Conservation (phyloP, 202 grass and related monocot species). For the Panicum virgatum region DNA sequence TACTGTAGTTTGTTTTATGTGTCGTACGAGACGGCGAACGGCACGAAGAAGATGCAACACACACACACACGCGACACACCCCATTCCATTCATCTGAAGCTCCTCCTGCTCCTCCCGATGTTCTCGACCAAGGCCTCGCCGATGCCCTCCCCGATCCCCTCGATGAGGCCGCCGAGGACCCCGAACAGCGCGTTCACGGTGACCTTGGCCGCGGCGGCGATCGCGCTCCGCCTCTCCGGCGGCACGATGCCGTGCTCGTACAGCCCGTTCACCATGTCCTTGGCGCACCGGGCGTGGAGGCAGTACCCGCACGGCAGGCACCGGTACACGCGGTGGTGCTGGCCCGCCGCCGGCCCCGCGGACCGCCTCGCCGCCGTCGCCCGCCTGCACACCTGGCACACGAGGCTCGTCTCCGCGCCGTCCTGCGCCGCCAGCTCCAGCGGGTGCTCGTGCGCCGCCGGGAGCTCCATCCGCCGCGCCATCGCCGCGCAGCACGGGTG, state of each 20-base stretch:
- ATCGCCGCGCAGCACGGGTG: conserved; percentile 86
- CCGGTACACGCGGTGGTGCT: conserved; percentile 61
- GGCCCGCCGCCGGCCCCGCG: neutral
- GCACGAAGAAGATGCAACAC: neutral
- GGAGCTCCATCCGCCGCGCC: conserved; percentile 55
- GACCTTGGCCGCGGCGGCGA: conserved; percentile 46
- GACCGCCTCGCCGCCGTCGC: conserved; percentile 1
- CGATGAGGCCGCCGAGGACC: conserved; percentile 67
- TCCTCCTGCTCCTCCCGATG: conserved; percentile 57
- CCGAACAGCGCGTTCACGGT: conserved; percentile 62
- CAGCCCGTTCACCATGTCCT: conserved; percentile 86
- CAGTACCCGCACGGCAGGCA: conserved; percentile 73
- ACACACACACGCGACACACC: neutral
- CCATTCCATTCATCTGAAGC: conserved; percentile 27
- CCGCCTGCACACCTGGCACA: conserved; percentile 61
- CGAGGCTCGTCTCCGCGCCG: conserved; percentile 42
- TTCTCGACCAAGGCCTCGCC: conserved; percentile 69
- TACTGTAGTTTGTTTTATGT: neutral
- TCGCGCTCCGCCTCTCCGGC: conserved; percentile 51
- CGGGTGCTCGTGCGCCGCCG: conserved; percentile 61
- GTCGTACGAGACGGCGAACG: neutral
- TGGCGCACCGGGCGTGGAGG: conserved; percentile 77
- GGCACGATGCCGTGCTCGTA: conserved; percentile 63
- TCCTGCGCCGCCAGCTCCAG: conserved; percentile 35
- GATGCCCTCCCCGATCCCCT: conserved; percentile 94